Evolutionary conservation across 495 filamentous ascomycete species (phyloP), one percentile per base, ranked within the genome.

Genomic region (Pyrenopolyporus hunteri): DNA sequence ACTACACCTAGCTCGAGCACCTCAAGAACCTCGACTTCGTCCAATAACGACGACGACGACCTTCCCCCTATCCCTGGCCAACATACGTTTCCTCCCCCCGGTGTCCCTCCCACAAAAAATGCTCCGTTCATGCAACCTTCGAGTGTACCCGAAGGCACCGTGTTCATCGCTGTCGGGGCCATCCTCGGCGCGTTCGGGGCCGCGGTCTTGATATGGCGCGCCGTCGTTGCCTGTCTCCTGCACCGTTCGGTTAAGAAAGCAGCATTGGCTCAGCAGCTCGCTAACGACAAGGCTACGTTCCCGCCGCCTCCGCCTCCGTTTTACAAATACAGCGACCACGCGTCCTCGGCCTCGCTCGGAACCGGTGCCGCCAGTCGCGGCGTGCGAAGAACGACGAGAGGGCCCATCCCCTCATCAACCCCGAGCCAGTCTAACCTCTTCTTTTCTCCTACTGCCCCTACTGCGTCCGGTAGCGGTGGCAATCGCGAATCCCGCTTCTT

Each of bases 51-150:
- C 23, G 37, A n/a, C n/a, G n/a, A n/a, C n/a, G 37, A 2, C 57
- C 72, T 83, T 17, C 83, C 85, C 3, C 81, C 80, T 25, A 71
- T 85, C 58, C 72, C 80, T 4, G 60, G 73, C 53, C 33, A 60
- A 17, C 33, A 68, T 73, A 79, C 77, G 8, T 85, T 84, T 59
- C 86, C 89, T 6, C 71, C 85, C 4, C 77, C 90, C 2, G 82
- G 82, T 11, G 85, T 97, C 31, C 94, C 94, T 3, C 87, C 91
- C 8, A 97, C 90, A 1, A 79, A 84, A 8, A 82, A 87, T 72
- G 94, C 94, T 17, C 94, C 95, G 22, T 98, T 91, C 71, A 97
- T 98, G 92, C 90, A 95, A 67, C 87, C 88, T 69, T 93, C 91
- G n/a, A 88, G 80, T 37, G 82, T 92, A 6, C 94, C 94, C 0